These are phyloP conservation scores for Graphiopsis chlorocephala DNA, from an alignment of 2,329 filamentous ascomycete species.

Conservation along the genomic window DNA sequence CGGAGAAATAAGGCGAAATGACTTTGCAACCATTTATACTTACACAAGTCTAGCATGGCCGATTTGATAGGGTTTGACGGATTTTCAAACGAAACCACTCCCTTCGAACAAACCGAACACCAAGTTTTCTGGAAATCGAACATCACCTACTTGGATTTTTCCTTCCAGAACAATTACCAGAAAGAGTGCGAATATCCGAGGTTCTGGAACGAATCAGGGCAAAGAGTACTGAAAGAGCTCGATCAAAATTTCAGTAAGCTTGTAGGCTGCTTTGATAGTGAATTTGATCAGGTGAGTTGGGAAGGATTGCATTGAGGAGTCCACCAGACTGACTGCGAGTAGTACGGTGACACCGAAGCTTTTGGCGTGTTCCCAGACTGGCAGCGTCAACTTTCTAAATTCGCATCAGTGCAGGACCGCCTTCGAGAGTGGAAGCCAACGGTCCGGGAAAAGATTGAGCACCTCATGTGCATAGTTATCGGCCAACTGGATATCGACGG, in stretches of 20 bases:
- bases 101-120: slow-evolving; percentile 56
- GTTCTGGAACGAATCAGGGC: slow-evolving; percentile 61
- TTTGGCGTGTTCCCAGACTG: slow-evolving; percentile 63
- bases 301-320: background rate
- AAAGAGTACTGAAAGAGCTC: slow-evolving; percentile 39
- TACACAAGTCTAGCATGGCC: slow-evolving; percentile 57
- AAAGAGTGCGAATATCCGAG: slow-evolving; percentile 52
- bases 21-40: background rate
- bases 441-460: slow-evolving; percentile 56
- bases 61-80: slow-evolving; percentile 63
- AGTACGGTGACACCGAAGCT: slow-evolving; percentile 62
- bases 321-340: slow-evolving; percentile 28
- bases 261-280: slow-evolving; percentile 59
- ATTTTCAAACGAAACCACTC: slow-evolving; percentile 58
- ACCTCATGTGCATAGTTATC: slow-evolving; percentile 63
- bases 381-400: slow-evolving; percentile 63
- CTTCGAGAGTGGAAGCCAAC: slow-evolving; percentile 62
- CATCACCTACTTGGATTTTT: slow-evolving; percentile 58
- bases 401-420: slow-evolving; percentile 65
- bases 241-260: slow-evolving; percentile 48
- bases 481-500: slow-evolving; percentile 64
- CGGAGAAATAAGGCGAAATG: background rate
- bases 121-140: slow-evolving; percentile 56
- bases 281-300: slow-evolving; percentile 50
- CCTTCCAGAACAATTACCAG: slow-evolving; percentile 53